A percentile compares a stretch with the other conserved stretches of the same genome.
phyloP scores from a whole-genome alignment of 2,329 filamentous ascomycete genomes.

The Akanthomyces muscarius region DNA sequence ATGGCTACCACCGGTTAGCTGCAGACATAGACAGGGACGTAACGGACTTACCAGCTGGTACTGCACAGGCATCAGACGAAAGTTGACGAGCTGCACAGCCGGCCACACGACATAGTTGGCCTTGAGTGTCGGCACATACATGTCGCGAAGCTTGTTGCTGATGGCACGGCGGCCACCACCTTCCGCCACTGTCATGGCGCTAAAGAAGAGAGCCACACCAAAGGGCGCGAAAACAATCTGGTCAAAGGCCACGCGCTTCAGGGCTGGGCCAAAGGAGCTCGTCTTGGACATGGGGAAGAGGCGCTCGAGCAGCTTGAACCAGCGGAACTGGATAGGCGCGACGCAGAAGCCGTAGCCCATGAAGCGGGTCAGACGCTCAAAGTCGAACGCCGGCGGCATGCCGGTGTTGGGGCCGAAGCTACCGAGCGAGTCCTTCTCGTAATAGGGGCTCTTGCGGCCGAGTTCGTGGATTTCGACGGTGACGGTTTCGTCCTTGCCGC shows the following conservation, averaged over 20 bases:
- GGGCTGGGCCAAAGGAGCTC: constrained; percentile 67
- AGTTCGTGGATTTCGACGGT: constrained; percentile 87
- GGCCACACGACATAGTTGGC: constrained; percentile 97
- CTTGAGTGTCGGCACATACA: constrained; percentile 91
- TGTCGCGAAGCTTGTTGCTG: constrained; percentile 80
- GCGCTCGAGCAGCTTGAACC: constrained; percentile 82
- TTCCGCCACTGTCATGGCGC: constrained; percentile 92
- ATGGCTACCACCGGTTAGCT: constrained; percentile 58
- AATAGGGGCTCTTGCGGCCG: constrained; percentile 71
- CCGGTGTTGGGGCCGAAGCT: constrained; percentile 32
- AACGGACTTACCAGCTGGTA: constrained; percentile 82
- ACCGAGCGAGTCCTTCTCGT: constrained; percentile 62
- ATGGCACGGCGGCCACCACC: constrained; percentile 81
- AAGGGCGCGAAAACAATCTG: constrained; percentile 91
- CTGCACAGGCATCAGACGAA: constrained; percentile 88
- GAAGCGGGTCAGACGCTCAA: constrained; percentile 88
- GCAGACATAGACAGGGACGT: constrained; percentile 13
- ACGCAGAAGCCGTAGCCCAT: constrained; percentile 97
- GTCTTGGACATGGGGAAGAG: constrained; percentile 82
- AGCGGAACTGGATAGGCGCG: constrained; percentile 92
- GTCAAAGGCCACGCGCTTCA: constrained; percentile 90
- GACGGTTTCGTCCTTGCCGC: constrained; percentile 63
- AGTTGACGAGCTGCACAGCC: constrained; percentile 93
- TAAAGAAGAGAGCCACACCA: constrained; percentile 85
- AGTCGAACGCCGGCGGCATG: constrained; percentile 84